phyloP scores from a whole-genome alignment of 176 grass and related monocot genomes.

The Poa annua region DNA sequence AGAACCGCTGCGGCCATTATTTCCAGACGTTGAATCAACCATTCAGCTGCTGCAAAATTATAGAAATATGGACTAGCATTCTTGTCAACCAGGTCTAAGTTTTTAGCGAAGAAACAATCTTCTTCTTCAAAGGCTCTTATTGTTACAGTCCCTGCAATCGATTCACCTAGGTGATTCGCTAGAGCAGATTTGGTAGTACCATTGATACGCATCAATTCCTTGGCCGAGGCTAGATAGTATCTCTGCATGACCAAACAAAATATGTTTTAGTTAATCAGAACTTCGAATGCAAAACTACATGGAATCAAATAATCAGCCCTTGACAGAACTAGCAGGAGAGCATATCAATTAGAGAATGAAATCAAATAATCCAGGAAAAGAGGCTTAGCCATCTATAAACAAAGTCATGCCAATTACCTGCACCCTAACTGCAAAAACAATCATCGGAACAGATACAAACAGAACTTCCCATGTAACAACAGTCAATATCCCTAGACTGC shows the following conservation, averaged over 20 bases:
- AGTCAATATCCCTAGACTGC: slow-evolving; percentile 81
- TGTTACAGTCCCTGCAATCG: slow-evolving; percentile 76
- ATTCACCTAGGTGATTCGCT: slow-evolving; percentile 91
- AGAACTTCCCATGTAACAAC: slow-evolving; percentile 91
- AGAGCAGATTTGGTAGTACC: slow-evolving; percentile 91
- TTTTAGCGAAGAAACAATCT: slow-evolving; percentile 79
- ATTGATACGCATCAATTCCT: slow-evolving; percentile 95
- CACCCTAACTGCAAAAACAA: slow-evolving; percentile 66
- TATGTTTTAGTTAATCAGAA: slow-evolving; percentile 19
- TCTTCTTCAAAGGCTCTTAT: slow-evolving; percentile 86
- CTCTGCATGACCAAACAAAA: slow-evolving; percentile 53
- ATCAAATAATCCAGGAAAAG: slow-evolving; percentile 7
- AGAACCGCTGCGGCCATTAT: slow-evolving; percentile 73
- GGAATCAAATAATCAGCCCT: slow-evolving; percentile 19
- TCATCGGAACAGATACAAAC: slow-evolving; percentile 69
- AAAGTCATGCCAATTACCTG: slow-evolving; percentile 54
- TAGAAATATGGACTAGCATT: slow-evolving; percentile 84
- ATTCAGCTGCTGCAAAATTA: slow-evolving; percentile 86
- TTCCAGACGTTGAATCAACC: slow-evolving; percentile 89
- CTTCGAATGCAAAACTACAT: slow-evolving; percentile 1
- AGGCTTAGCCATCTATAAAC: neutral
- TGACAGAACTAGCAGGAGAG: slow-evolving; percentile 23
- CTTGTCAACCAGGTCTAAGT: slow-evolving; percentile 77
- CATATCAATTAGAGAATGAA: slow-evolving; percentile 13
- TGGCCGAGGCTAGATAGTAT: slow-evolving; percentile 86